These are phyloP conservation scores for Cystobasidium ongulense DNA, from an alignment of 768 basidiomycete genomes.

Conservation along the genomic window DNA sequence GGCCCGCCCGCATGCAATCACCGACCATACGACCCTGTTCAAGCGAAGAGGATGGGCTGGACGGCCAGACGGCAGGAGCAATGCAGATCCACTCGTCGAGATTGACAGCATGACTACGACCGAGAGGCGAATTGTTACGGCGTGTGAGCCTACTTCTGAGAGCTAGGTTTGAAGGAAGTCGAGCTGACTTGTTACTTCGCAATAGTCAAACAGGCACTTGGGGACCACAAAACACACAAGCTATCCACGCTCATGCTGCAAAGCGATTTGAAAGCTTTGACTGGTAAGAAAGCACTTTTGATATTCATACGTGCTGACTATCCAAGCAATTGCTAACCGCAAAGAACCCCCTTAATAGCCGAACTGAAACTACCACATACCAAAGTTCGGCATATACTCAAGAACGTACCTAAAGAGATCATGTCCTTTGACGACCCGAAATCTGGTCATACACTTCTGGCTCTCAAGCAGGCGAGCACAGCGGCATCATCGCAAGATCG, in stretches of 20 bases:
- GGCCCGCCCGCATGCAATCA: background rate
- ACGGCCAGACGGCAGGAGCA: background rate
- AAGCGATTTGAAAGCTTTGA: background rate
- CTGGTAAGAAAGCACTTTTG: background rate
- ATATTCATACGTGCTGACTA: too few relatives aligned
- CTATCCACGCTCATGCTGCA: background rate
- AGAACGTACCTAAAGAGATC: background rate
- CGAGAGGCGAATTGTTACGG: background rate
- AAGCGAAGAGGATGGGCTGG: background rate
- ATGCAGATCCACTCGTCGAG: background rate
- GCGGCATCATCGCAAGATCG: background rate
- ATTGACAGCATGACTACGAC: background rate
- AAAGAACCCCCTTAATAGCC: too few relatives aligned
- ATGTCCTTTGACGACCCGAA: background rate
- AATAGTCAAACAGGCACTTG: background rate
- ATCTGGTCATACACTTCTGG: background rate
- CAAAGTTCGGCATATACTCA: background rate
- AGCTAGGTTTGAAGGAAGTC: too few relatives aligned
- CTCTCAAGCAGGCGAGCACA: background rate
- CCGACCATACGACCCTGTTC: background rate
- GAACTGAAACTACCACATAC: background rate
- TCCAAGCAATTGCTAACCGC: too few relatives aligned
- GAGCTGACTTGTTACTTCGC: background rate
- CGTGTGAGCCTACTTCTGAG: background rate
- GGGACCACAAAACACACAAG: background rate